A percentile compares a stretch with the other conserved stretches of the same genome.
Evolutionary conservation across 371 early-diverging fungal species (phyloP).

Genomic region (Circinella minor): DNA sequence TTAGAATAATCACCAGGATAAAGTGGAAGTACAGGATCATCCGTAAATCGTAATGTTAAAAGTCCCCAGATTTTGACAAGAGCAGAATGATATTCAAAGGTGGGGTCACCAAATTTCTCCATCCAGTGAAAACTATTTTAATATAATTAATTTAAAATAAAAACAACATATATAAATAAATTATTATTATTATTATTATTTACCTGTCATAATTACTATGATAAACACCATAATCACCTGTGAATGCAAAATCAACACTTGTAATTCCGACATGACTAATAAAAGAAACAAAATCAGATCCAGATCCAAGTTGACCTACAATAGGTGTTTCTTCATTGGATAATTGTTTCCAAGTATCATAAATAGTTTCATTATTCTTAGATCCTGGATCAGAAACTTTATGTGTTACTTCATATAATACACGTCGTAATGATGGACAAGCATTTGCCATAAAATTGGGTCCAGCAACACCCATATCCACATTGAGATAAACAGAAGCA

Average conservation of each 20-base stretch:
- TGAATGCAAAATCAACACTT: slow-evolving; percentile 57
- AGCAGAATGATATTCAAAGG: slow-evolving; percentile 60
- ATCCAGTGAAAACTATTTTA: slow-evolving; percentile 56
- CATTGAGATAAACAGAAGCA: slow-evolving; percentile 57
- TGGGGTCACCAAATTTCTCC: slow-evolving; percentile 70
- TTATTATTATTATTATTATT: neutral
- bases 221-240: slow-evolving; percentile 51
- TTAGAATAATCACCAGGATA: slow-evolving; percentile 42
- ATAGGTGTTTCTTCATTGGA: slow-evolving; percentile 16
- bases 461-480: slow-evolving; percentile 48
- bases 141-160: neutral
- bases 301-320: slow-evolving; percentile 49
- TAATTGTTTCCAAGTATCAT: slow-evolving; percentile 22
- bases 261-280: slow-evolving; percentile 66
- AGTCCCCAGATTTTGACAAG: slow-evolving; percentile 49
- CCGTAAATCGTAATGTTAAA: slow-evolving; percentile 41
- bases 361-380: slow-evolving; percentile 14
- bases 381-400: slow-evolving; percentile 38
- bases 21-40: slow-evolving; percentile 43
- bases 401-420: slow-evolving; percentile 49
- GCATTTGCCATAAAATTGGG: slow-evolving; percentile 14
- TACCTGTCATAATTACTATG: slow-evolving; percentile 64
- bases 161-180: too few species aligned
- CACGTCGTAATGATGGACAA: slow-evolving; percentile 45
- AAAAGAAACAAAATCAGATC: slow-evolving; percentile 63